Evolutionary conservation across 177 flowering plant species (phyloP), one percentile per base, ranked within the genome.

Genomic region (Vitis hybrid): DNA sequence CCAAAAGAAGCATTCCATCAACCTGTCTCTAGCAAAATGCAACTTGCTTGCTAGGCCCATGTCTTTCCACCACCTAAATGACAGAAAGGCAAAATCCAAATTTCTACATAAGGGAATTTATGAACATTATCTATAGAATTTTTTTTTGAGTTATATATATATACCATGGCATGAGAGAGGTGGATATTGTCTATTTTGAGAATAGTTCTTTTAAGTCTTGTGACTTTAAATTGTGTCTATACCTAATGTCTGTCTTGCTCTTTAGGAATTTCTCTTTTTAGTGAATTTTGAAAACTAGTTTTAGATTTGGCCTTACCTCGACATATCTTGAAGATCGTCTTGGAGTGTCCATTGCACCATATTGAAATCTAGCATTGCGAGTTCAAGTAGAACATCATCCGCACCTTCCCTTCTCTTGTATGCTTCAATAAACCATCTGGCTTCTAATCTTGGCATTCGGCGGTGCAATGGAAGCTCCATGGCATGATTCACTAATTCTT

Each of bases 1-100:
- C 83, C 85, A 84, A 51, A 81, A 72, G 75, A 70, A 86, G 74
- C 78, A 56, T 63, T 86, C 86, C 75, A 76, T 69, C 7, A 81
- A 26, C 49, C 87, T 70, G 56, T 84, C 83, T 62, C 84, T 74
- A 1, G 79, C 69, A 59, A 81, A 86, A 4, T 19, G 57, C 80
- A 86, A 56, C 39, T 74, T 79, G 4, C 61, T 70, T 39, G 72
- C 74, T 0, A 86, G 53, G 11, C 74, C 83, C 56, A 81, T 11
- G 10, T 69, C 60, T 9, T 71, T 74, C 83, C 85, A 84, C 87
- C 87, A 82, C 65, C 85, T 86, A 19, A 22, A 15, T n/a, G 14
- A 60, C 49, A 15, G 29, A 18, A 50, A 16, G 52, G 31, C 33
- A 29, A 16, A 21, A 2, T 0, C 45, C 45, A 39, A 39, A 39